Percentiles rank a stretch among this genome's conserved stretches.
These are phyloP conservation scores for Gautieria morchelliformis DNA, from an alignment of 768 basidiomycete species.

Conservation along the genomic window DNA sequence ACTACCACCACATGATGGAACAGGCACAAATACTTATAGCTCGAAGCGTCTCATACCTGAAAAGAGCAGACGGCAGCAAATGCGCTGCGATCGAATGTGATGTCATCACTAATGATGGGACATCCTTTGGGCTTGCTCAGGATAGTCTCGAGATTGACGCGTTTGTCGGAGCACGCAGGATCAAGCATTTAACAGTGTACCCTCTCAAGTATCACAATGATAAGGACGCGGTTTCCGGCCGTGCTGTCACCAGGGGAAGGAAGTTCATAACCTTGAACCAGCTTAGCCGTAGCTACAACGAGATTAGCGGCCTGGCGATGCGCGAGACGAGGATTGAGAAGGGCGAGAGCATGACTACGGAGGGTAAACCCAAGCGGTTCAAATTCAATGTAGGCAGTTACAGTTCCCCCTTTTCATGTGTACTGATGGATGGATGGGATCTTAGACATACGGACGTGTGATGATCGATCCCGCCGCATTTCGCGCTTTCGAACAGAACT, in stretches of 20 bases:
- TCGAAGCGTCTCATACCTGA: neutral
- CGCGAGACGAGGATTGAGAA: conserved; percentile 4
- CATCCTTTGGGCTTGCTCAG: conserved; percentile 11
- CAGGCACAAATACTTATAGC: conserved; percentile 10
- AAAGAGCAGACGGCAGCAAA: neutral
- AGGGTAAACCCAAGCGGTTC: neutral
- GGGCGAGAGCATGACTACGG: neutral
- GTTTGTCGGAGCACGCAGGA: conserved; percentile 15
- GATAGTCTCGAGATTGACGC: conserved; percentile 6
- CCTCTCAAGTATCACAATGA: conserved; percentile 13
- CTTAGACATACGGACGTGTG: conserved; percentile 17
- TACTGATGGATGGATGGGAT: neutral
- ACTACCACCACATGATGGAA: conserved; percentile 10
- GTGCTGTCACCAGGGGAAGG: conserved; percentile 12
- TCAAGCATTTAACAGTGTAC: conserved; percentile 13
- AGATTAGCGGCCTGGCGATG: conserved; percentile 13
- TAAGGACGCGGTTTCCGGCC: neutral
- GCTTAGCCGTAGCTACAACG: conserved; percentile 10
- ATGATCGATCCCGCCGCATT: conserved; percentile 21
- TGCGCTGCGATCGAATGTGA: conserved; percentile 11
- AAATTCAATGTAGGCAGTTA: neutral
- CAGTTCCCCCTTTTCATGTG: neutral
- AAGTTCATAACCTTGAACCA: neutral
- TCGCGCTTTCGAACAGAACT: conserved; percentile 16
- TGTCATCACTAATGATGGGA: conserved; percentile 14